Evolutionary conservation across 352 stramenopile species (phyloP).

Genomic region (Globisporangium spinosum): DNA sequence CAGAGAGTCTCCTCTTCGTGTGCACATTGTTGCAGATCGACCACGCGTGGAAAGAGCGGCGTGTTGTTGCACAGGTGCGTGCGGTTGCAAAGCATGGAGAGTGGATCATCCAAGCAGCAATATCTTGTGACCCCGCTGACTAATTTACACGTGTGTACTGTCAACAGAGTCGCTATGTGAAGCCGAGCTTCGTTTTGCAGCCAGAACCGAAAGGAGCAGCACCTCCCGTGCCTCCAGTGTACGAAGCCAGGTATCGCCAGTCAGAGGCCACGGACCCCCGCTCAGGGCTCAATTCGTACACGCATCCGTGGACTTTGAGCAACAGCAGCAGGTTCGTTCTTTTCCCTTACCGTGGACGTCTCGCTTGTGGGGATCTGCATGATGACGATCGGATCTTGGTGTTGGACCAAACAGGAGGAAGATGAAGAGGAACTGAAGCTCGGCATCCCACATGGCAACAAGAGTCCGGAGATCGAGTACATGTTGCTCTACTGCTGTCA

Average conservation of each 20-base stretch:
- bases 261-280: conserved; percentile 1
- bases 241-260: neutral
- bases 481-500: neutral
- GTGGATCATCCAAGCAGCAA: neutral
- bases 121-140: neutral
- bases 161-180: conserved; percentile 25
- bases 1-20: neutral
- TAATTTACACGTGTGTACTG: neutral
- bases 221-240: conserved; percentile 1
- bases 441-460: neutral
- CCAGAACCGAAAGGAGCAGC: conserved; percentile 13
- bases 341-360: neutral
- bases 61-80: conserved; percentile 15
- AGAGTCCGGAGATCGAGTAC: conserved; percentile 10
- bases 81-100: no score
- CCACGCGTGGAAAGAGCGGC: conserved; percentile 22
- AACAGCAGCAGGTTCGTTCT: conserved; percentile 5
- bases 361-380: neutral
- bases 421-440: conserved; percentile 11
- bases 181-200: conserved; percentile 34
- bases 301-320: neutral
- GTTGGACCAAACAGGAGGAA: neutral
- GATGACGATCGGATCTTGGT: neutral
- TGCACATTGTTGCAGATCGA: conserved; percentile 9
- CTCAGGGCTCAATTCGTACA: neutral